Evolutionary conservation across 768 basidiomycete genomes (phyloP), one percentile per base, ranked within the genome.

Genomic region (Rhizopogon vinicolor): DNA sequence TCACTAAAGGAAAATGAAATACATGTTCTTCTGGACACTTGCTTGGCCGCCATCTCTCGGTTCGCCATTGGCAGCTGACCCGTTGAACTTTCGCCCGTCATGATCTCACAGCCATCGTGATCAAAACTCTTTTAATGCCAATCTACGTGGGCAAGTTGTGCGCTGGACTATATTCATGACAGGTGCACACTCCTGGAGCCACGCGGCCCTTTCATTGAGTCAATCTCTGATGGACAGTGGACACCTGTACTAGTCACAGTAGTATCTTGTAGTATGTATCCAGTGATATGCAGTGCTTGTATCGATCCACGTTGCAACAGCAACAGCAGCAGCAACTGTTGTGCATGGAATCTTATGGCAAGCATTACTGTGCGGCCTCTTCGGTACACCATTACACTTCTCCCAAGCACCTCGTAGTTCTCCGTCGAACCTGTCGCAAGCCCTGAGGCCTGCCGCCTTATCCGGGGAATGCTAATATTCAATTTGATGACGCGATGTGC

Each of bases 401-500:
- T 13, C 14, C 44, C 37, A 35, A 46, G 28, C 28, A 44, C 39
- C 35, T 39, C 44, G 55, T 28, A 60, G 43, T 53, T 59, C 58
- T 55, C 58, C 60, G 60, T 53, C 52, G 57, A 55, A 58, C 57
- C 57, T 57, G 59, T 37, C 22, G 39, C 37, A 43, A 56, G 39
- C 52, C 52, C 52, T 58, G 52, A 53, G 31, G 22, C 44, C 52
- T 41, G 41, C 41, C 60, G 63, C 62, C 60, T 58, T 66, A 53
- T 55, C 48, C 51, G 54, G 54, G 28, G 49, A 25, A 40, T 40
- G 45, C 31, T 54, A 54, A 58, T 51, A 59, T 60, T 44, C 42
- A 51, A 65, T 68, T 66, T 66, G 14, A 50, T 64, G 66, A 66
- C 43, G 58, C 49, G 14, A 18, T 54, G 33, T 33, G 43, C 53